These are phyloP conservation scores for Teunomyces lycoperdinae DNA, from an alignment of 805 yeast genomes.

Conservation along the genomic window DNA sequence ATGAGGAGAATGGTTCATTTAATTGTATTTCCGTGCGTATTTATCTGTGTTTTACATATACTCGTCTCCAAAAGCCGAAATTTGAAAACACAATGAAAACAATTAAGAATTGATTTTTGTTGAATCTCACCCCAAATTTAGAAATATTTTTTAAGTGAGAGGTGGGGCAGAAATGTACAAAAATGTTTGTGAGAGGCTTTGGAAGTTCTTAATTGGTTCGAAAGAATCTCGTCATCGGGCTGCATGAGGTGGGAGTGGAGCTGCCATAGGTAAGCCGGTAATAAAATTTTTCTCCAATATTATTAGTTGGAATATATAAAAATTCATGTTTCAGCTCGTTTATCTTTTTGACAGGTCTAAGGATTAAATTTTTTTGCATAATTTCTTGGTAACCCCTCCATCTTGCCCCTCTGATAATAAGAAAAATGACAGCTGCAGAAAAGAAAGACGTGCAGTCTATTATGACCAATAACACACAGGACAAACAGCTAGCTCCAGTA, in stretches of 20 bases:
- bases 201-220: neutral
- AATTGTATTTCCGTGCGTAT: too few species aligned
- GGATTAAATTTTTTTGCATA: neutral
- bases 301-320: neutral
- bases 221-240: neutral
- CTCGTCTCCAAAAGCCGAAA: neutral
- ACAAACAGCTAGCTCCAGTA: constrained; percentile 3
- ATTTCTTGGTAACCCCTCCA: constrained; percentile 3
- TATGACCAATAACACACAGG: neutral
- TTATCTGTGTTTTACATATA: too few species aligned
- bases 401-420: neutral
- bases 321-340: neutral
- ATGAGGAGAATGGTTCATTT: too few species aligned
- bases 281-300: neutral
- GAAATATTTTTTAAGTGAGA: neutral
- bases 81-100: neutral
- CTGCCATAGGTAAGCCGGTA: neutral
- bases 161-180: neutral
- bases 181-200: neutral
- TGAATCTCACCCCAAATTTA: neutral
- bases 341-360: neutral
- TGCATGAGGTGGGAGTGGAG: neutral
- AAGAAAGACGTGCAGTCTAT: constrained; percentile 7
- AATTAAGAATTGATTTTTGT: neutral
- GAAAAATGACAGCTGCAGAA: constrained; percentile 2